These are phyloP conservation scores for Phytophthora sp. DNA, from an alignment of 352 stramenopile genomes.

Conservation along the genomic window DNA sequence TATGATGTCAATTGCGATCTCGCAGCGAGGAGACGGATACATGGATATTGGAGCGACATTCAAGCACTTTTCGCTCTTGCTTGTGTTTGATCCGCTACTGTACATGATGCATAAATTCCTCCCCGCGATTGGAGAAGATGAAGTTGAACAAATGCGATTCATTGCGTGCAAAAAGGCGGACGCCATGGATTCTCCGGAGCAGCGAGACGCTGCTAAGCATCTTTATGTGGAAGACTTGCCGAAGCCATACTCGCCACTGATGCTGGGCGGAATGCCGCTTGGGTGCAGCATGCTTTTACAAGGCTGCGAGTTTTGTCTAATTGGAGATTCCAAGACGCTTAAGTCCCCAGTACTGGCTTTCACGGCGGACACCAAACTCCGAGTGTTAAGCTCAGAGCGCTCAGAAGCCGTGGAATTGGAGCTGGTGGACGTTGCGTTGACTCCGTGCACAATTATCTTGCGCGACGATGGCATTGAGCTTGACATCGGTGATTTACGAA, in stretches of 20 bases:
- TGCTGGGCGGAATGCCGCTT: conserved; percentile 65
- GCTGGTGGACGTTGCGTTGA: conserved; percentile 79
- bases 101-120: conserved; percentile 58
- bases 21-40: conserved; percentile 56
- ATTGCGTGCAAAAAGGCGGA: conserved; percentile 56
- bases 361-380: conserved; percentile 75
- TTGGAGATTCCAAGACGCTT: conserved; percentile 72
- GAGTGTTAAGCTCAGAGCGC: conserved; percentile 59
- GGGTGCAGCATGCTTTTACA: conserved; percentile 58
- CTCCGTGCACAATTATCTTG: conserved; percentile 74
- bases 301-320: conserved; percentile 74
- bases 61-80: conserved; percentile 68
- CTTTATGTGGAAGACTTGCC: conserved; percentile 69
- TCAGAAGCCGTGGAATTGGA: conserved; percentile 81
- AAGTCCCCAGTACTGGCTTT: conserved; percentile 85
- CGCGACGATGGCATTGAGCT: conserved; percentile 75
- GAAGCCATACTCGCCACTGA: conserved; percentile 71
- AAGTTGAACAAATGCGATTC: conserved; percentile 77
- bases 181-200: conserved; percentile 59
- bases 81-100: conserved; percentile 83
- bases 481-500: conserved; percentile 71
- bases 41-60: conserved; percentile 62
- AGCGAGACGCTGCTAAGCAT: conserved; percentile 45
- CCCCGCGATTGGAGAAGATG: conserved; percentile 70
- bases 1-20: conserved; percentile 61